Conservation (phyloP, 805 yeast genomes). For the Yamadazyma takamatsuzukensis region DNA sequence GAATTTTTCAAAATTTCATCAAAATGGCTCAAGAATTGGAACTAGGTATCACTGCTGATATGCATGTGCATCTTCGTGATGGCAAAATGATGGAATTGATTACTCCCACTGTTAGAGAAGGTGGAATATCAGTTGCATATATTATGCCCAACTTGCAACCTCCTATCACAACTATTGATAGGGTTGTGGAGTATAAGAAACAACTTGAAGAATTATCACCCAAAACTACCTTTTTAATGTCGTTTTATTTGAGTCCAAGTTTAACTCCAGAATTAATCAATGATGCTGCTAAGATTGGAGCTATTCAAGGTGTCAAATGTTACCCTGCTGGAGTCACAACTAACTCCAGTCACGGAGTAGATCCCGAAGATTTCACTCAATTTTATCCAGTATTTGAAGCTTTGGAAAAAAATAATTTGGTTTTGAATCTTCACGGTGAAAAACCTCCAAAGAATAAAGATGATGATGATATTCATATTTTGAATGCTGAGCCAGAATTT, state of each 20-base stretch:
- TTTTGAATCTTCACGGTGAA: conserved; percentile 93
- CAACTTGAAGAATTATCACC: conserved; percentile 67
- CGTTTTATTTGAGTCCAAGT: conserved; percentile 73
- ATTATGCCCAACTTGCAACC: conserved; percentile 97
- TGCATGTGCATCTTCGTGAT: conserved; percentile 95
- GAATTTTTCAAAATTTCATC: background rate
- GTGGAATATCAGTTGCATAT: conserved; percentile 89
- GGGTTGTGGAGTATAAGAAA: conserved; percentile 66
- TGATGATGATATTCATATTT: conserved; percentile 69
- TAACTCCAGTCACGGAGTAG: conserved; percentile 87
- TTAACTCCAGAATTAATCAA: conserved; percentile 83
- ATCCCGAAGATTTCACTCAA: conserved; percentile 82
- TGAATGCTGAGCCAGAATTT: conserved; percentile 91
- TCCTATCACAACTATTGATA: conserved; percentile 75
- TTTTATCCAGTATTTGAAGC: conserved; percentile 90
- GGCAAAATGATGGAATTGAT: conserved; percentile 90
- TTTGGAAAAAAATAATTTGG: conserved; percentile 73
- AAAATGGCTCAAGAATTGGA: conserved; percentile 32
- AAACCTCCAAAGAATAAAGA: conserved; percentile 63
- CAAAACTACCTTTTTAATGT: conserved; percentile 84
- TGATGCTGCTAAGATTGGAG: conserved; percentile 66
- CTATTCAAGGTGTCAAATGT: conserved; percentile 86
- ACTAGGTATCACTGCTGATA: conserved; percentile 77
- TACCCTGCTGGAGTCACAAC: conserved; percentile 99
- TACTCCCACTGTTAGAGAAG: conserved; percentile 84